phyloP scores from a whole-genome alignment of 352 stramenopile species.

The Globisporangium camurandrum region DNA sequence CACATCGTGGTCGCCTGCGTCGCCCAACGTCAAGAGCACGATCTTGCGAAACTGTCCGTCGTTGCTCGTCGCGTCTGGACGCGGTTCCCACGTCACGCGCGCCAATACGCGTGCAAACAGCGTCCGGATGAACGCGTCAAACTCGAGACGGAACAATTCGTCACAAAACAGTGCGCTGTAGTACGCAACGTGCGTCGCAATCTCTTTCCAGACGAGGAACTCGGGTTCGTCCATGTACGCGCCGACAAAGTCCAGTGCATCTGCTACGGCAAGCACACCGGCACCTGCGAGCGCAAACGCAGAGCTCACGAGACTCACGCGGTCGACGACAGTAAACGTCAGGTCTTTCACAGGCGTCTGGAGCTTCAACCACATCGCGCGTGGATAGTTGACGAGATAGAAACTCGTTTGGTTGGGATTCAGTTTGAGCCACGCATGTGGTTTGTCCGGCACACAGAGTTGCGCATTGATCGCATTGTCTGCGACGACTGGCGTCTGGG shows the following conservation, averaged over 20 bases:
- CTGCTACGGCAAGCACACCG: constrained; percentile 35
- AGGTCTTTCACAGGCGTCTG: constrained; percentile 41
- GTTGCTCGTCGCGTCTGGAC: constrained; percentile 16
- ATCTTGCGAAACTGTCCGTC: constrained; percentile 61
- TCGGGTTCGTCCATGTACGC: constrained; percentile 52
- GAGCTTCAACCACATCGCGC: constrained; percentile 80
- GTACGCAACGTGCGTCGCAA: constrained; percentile 39
- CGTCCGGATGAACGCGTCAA: constrained; percentile 48
- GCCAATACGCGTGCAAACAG: constrained; percentile 50
- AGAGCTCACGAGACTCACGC: constrained; percentile 89
- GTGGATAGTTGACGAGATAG: constrained; percentile 91
- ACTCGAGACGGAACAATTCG: constrained; percentile 39
- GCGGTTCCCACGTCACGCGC: constrained; percentile 42
- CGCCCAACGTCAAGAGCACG: constrained; percentile 44
- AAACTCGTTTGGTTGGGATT: constrained; percentile 94
- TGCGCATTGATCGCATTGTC: constrained; percentile 82
- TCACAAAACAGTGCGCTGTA: constrained; percentile 47
- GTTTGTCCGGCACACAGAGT: constrained; percentile 39
- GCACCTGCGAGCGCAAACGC: constrained; percentile 85
- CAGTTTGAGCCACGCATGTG: constrained; percentile 90
- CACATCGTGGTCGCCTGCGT: constrained; percentile 36
- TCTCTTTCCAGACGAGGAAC: constrained; percentile 63
- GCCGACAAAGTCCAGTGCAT: constrained; percentile 53
- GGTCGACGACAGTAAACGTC: constrained; percentile 74
- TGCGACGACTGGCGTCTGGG: constrained; percentile 36